A percentile compares a stretch with the other conserved stretches of the same genome.
These are phyloP conservation scores for Moesziomyces parantarcticus DNA, from an alignment of 1,284 basidiomycete species.

Conservation along the genomic window DNA sequence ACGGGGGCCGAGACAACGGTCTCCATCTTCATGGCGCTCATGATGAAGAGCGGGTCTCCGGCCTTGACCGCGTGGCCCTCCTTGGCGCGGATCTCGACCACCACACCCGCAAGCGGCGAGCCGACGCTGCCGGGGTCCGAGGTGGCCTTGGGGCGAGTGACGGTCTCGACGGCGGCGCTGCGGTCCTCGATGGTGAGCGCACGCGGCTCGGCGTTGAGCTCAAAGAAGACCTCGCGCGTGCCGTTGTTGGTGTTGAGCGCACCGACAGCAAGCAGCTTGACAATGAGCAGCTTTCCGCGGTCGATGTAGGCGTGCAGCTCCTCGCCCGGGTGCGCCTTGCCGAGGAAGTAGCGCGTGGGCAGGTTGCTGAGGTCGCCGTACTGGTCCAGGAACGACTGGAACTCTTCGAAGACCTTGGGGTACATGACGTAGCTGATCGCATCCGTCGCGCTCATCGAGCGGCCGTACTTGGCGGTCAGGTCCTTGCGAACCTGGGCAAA, in stretches of 20 bases:
- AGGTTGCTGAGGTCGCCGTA: constrained; percentile 85
- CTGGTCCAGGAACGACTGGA: constrained; percentile 90
- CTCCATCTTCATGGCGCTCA: constrained; percentile 76
- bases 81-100: constrained; percentile 96
- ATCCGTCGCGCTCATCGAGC: constrained; percentile 83
- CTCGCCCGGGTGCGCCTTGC: constrained; percentile 88
- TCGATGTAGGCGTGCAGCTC: constrained; percentile 98
- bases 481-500: constrained; percentile 96
- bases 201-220: constrained; percentile 71
- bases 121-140: constrained; percentile 93
- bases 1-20: constrained; percentile 93
- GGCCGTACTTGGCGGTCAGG: constrained; percentile 91
- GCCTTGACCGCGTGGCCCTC: constrained; percentile 97
- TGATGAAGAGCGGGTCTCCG: constrained; percentile 85
- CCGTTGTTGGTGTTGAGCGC: constrained; percentile 90
- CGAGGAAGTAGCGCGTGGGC: constrained; percentile 96
- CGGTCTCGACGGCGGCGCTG: constrained; percentile 89
- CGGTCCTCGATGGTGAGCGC: constrained; percentile 83
- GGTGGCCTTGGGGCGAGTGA: constrained; percentile 92
- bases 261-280: constrained; percentile 94
- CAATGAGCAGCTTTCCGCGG: constrained; percentile 92
- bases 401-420: constrained; percentile 96
- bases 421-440: constrained; percentile 97
- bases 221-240: constrained; percentile 96
- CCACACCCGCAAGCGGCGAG: constrained; percentile 84